Evolutionary conservation across 352 stramenopile species (phyloP).

Genomic region (Hyaloperonospora brassicae): DNA sequence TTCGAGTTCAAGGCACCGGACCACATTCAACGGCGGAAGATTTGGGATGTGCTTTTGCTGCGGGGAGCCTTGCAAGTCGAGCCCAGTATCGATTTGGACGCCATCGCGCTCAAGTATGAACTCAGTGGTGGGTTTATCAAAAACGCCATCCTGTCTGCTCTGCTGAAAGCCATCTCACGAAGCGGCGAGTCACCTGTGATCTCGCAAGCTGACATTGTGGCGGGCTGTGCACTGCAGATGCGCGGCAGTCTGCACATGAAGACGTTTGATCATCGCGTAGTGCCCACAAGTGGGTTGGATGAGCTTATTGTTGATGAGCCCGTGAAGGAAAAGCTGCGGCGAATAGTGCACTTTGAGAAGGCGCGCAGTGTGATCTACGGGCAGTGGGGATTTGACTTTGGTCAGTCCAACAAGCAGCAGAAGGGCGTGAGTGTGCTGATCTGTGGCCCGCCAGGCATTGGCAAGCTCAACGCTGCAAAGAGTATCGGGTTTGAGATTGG

Average conservation of each 20-base stretch:
- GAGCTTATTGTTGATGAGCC: constrained; percentile 56
- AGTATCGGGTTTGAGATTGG: constrained; percentile 80
- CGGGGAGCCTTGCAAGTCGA: constrained; percentile 40
- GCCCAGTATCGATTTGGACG: constrained; percentile 75
- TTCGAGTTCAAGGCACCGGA: constrained; percentile 85
- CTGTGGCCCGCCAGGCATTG: constrained; percentile 59
- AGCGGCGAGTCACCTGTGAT: constrained; percentile 53
- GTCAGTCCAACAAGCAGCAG: constrained; percentile 72
- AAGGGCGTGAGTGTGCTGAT: constrained; percentile 76
- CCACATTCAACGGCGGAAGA: constrained; percentile 73
- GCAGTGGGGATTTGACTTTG: constrained; percentile 82
- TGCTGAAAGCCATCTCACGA: constrained; percentile 70
- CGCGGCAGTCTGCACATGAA: constrained; percentile 85
- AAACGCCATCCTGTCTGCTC: constrained; percentile 80
- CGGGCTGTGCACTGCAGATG: constrained; percentile 80
- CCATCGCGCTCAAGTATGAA: constrained; percentile 82
- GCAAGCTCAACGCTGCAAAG: constrained; percentile 71
- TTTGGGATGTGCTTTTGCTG: constrained; percentile 74
- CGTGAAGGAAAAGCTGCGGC: constrained; percentile 58
- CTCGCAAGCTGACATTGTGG: constrained; percentile 66
- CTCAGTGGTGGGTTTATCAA: constrained; percentile 88
- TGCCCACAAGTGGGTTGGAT: constrained; percentile 67
- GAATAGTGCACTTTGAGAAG: constrained; percentile 79
- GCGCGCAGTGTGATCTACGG: constrained; percentile 79
- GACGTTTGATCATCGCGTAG: constrained; percentile 81